Percentiles rank a stretch among this genome's conserved stretches.
These are phyloP conservation scores for Polyporus arcularius DNA, from an alignment of 768 basidiomycete genomes.

Conservation along the genomic window DNA sequence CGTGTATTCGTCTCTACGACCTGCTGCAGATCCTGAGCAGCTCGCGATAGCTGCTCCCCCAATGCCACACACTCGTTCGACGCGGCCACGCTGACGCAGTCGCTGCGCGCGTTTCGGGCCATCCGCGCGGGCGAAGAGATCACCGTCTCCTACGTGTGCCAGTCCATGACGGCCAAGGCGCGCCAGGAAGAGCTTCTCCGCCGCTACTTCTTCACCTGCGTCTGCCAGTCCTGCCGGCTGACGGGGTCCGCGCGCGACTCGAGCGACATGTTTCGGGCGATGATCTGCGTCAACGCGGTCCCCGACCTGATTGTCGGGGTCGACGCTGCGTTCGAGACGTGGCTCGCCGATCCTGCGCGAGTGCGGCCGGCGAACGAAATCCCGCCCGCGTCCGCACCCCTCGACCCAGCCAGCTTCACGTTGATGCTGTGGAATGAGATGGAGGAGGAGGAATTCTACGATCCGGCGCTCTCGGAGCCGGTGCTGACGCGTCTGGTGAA, in stretches of 20 bases:
- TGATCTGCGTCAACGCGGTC: neutral
- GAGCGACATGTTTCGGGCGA: no score
- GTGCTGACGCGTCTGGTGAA: neutral
- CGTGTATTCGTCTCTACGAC: neutral
- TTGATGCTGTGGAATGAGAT: neutral
- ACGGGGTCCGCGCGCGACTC: neutral
- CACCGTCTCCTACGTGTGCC: neutral
- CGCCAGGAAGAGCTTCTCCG: neutral
- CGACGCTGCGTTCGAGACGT: neutral
- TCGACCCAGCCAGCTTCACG: neutral
- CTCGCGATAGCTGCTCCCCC: neutral
- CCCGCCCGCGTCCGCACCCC: no score
- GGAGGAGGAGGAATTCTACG: neutral
- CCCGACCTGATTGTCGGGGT: neutral
- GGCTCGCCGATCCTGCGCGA: neutral
- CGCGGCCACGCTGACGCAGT: neutral
- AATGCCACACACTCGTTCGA: neutral
- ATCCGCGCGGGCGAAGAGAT: slow-evolving; percentile 4
- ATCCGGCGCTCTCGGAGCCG: neutral
- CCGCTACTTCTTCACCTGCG: neutral
- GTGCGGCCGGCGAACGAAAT: neutral
- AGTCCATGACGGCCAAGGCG: no score
- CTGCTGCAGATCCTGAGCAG: neutral
- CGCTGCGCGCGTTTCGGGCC: neutral
- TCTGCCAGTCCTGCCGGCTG: neutral